Evolutionary conservation across 805 yeast genomes (phyloP), one percentile per base, ranked within the genome.

Genomic region (Sungouiozyma ichnusensis): DNA sequence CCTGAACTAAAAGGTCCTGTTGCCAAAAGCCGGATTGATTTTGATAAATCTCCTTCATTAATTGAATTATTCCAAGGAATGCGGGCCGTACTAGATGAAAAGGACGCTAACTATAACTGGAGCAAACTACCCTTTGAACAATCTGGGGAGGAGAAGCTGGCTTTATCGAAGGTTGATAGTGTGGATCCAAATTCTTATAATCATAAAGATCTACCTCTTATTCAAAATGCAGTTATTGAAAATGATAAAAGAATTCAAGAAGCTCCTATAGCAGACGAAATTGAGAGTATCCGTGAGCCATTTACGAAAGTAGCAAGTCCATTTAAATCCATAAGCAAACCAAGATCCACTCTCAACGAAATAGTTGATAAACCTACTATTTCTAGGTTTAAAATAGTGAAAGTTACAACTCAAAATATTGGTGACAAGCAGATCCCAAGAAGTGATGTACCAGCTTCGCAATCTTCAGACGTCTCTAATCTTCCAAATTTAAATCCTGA

Each of bases 101-200:
- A 46, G 14, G 65, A 60, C 44, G 62, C 60, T 8, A 45, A 46
- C 14, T 57, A 55, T 35, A 60, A 59, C 39, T 60, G 65, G 65
- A 54, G 48, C 35, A 50, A 57, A 11, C 41, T 59, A 16, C 47
- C 58, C 1, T 50, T 55, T 18, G 57, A 57, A 8, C 36, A 39
- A 7, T 50, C 58, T 4, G 38, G 45, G 19, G 41, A 46, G 35
- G 44, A 45, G 9, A 36, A 40, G 17, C 40, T 38, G n/a, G n/a
- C n/a, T 16, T 16, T 48, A 32, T 35, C 43, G 5, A 43, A 43
- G 16, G 16, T 24, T 16, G 29, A 32, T 8, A 15, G 8, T 16
- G 17, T 5, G 6, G 18, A 32, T 4, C 18, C 16, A 13, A 17
- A 36, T 6, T 14, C 8, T 1, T 4, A 5, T 9, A 13, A 5